Evolutionary conservation across 2,329 filamentous ascomycete genomes (phyloP).

Genomic region (Intubia oerlemansii): DNA sequence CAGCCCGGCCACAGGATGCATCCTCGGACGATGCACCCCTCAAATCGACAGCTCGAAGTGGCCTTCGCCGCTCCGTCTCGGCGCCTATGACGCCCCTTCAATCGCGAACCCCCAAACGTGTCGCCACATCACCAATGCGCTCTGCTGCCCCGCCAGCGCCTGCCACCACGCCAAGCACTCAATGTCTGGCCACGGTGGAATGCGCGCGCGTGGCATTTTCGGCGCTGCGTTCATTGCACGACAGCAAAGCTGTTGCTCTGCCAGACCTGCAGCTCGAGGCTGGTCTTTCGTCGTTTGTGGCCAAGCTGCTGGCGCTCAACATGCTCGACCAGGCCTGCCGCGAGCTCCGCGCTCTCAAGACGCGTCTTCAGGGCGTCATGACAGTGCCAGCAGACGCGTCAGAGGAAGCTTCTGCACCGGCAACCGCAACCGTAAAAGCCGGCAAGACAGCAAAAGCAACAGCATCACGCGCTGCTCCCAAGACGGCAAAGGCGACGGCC

Average conservation of each 20-base stretch:
- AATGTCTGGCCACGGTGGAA: slow-evolving; percentile 38
- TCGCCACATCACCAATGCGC: slow-evolving; percentile 28
- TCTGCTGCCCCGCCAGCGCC: slow-evolving; percentile 7
- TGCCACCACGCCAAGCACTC: slow-evolving; percentile 5
- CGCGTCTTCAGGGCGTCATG: slow-evolving; percentile 30
- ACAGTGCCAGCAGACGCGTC: slow-evolving; percentile 4
- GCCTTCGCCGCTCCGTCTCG: slow-evolving; percentile 32
- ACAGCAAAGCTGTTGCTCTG: slow-evolving; percentile 29
- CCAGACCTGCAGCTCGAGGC: slow-evolving; percentile 48
- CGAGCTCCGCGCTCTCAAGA: slow-evolving; percentile 46
- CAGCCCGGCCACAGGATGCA: neutral
- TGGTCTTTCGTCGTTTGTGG: slow-evolving; percentile 48
- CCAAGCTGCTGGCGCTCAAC: slow-evolving; percentile 41
- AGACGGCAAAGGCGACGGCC: slow-evolving; percentile 12
- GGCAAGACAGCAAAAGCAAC: too few relatives aligned
- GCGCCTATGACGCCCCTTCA: slow-evolving; percentile 39
- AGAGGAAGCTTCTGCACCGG: neutral
- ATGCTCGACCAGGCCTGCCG: slow-evolving; percentile 47
- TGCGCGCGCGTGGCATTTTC: slow-evolving; percentile 48
- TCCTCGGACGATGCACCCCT: slow-evolving; percentile 8
- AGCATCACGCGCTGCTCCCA: too few relatives aligned
- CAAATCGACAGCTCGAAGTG: slow-evolving; percentile 15
- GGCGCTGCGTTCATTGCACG: slow-evolving; percentile 36
- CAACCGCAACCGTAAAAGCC: slow-evolving; percentile 7
- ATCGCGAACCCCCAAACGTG: slow-evolving; percentile 37